These are phyloP conservation scores for Phalaenopsis equestris DNA, from an alignment of 106 monocot species.

Conservation along the genomic window DNA sequence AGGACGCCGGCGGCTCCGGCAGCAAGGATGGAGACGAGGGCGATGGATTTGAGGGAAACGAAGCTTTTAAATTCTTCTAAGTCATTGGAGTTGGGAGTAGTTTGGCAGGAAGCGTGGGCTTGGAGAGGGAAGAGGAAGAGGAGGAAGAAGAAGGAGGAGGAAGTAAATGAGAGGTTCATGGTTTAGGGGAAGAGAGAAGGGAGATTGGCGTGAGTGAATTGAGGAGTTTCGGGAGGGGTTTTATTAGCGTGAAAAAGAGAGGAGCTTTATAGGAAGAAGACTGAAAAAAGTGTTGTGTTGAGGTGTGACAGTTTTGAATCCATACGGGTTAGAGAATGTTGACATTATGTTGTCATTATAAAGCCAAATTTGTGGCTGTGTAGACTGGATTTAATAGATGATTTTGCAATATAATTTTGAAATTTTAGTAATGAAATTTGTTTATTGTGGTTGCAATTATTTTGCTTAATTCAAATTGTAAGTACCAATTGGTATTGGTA, in stretches of 20 bases:
- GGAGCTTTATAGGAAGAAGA: too few species aligned
- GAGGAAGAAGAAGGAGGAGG: slow-evolving; percentile 3
- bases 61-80: not conserved
- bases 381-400: not conserved
- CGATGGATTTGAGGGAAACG: slow-evolving; percentile 35
- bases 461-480: too few species aligned
- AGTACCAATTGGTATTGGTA: too few species aligned
- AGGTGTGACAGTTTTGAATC: too few species aligned
- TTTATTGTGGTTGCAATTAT: too few species aligned
- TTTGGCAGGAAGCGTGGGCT: slow-evolving; percentile 9
- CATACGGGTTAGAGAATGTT: not conserved
- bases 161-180: not conserved
- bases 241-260: too few species aligned
- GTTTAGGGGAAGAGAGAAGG: not conserved
- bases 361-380: not conserved
- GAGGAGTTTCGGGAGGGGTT: too few species aligned
- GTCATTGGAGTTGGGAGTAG: slow-evolving; percentile 5
- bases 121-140: slow-evolving; percentile 12
- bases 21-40: slow-evolving; percentile 49
- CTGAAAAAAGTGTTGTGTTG: too few species aligned
- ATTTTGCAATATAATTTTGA: too few species aligned
- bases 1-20: slow-evolving; percentile 40
- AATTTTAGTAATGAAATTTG: too few species aligned
- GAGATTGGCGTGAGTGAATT: not conserved
- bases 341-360: slow-evolving; percentile 2